These are phyloP conservation scores for Heracleum sosnowskyi DNA, from an alignment of 129 eudicot species.

Conservation along the genomic window DNA sequence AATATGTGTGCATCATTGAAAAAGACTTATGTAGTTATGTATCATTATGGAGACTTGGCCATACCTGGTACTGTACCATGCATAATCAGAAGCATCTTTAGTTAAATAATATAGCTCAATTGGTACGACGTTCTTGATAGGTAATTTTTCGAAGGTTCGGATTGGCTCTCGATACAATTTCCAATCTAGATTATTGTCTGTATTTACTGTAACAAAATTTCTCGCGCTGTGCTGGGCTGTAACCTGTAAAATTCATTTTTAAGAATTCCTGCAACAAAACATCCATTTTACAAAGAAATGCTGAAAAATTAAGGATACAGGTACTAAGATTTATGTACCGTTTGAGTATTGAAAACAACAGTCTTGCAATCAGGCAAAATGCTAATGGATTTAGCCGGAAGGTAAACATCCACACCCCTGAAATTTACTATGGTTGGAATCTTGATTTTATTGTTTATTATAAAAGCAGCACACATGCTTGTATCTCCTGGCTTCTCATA, in stretches of 20 bases:
- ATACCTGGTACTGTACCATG: conserved; percentile 89
- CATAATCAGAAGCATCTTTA: conserved; percentile 69
- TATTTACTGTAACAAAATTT: conserved; percentile 32
- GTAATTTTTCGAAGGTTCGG: conserved; percentile 27
- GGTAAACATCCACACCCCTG: conserved; percentile 37
- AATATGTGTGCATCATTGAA: not conserved
- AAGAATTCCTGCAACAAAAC: not conserved
- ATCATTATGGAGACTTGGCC: not conserved
- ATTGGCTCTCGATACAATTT: conserved; percentile 43
- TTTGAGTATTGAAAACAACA: conserved; percentile 49
- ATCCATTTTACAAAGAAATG: not conserved
- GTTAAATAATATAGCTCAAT: conserved; percentile 43
- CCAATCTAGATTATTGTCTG: conserved; percentile 50
- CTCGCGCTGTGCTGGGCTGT: conserved; percentile 71
- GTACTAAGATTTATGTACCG: conserved; percentile 21
- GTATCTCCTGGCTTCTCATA: conserved; percentile 53
- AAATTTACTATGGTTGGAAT: conserved; percentile 32
- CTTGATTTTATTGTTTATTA: conserved; percentile 52
- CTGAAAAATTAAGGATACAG: not conserved
- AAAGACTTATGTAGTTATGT: not conserved
- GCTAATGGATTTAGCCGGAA: conserved; percentile 64
- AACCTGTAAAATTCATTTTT: conserved; percentile 29
- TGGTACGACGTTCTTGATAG: conserved; percentile 32
- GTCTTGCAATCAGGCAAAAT: conserved; percentile 93
- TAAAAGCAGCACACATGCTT: conserved; percentile 65